Percentiles rank a stretch among this genome's conserved stretches.
phyloP scores from a whole-genome alignment of 2,329 filamentous ascomycete genomes.

The Ophiognomonia clavigignenti-juglandacearum region DNA sequence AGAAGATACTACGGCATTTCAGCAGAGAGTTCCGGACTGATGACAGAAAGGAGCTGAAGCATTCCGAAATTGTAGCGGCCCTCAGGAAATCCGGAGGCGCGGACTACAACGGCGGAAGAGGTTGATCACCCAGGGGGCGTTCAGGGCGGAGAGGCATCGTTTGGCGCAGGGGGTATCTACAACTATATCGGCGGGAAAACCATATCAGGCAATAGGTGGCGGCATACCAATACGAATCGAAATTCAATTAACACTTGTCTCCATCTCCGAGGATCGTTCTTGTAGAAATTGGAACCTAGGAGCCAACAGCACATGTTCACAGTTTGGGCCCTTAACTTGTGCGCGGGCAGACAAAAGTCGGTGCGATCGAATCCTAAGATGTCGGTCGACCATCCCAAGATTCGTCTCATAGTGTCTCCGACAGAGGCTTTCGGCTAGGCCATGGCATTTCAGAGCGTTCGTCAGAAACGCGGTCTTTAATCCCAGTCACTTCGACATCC shows the following conservation, averaged over 20 bases:
- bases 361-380: too few species aligned
- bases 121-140: constrained; percentile 25
- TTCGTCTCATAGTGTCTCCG: too few species aligned
- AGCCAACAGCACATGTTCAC: too few species aligned
- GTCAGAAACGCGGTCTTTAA: too few species aligned
- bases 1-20: constrained; percentile 60
- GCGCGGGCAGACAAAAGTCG: too few species aligned
- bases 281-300: too few species aligned
- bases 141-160: not conserved
- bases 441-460: too few species aligned
- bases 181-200: not conserved
- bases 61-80: constrained; percentile 55
- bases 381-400: too few species aligned
- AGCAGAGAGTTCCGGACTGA: constrained; percentile 60
- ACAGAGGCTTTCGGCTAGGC: too few species aligned
- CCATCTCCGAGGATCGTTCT: not conserved
- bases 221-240: not conserved
- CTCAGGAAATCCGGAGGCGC: constrained; percentile 64
- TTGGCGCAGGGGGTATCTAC: not conserved
- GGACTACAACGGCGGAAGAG: constrained; percentile 65
- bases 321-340: too few species aligned
- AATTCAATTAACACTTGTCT: not conserved
- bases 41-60: constrained; percentile 55
- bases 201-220: not conserved
- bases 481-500: too few species aligned